A percentile compares a stretch with the other conserved stretches of the same genome.
Evolutionary conservation across 2,329 filamentous ascomycete species (phyloP).

Genomic region (Seiridium unicorne): DNA sequence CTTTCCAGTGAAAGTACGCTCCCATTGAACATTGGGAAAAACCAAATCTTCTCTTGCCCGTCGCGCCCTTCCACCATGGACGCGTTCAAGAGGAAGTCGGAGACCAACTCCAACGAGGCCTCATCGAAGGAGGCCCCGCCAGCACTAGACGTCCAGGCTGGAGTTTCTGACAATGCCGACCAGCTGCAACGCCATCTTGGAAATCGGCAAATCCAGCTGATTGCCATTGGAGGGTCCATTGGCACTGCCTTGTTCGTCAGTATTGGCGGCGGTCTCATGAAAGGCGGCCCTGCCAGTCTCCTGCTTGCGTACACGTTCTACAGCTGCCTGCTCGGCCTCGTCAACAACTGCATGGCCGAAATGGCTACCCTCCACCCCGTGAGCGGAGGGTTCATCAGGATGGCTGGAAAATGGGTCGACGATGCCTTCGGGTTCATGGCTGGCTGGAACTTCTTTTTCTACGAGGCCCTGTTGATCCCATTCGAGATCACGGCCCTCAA

Average conservation of each 20-base stretch:
- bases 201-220: constrained; percentile 54
- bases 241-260: constrained; percentile 60
- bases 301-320: constrained; percentile 60
- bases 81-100: background rate
- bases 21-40: too few species aligned
- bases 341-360: constrained; percentile 63
- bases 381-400: constrained; percentile 57
- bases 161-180: constrained; percentile 16
- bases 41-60: too few species aligned
- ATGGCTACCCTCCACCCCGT: constrained; percentile 61
- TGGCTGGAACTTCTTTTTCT: constrained; percentile 36
- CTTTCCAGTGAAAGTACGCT: background rate
- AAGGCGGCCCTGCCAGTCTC: constrained; percentile 49
- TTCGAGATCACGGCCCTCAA: constrained; percentile 33
- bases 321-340: constrained; percentile 50
- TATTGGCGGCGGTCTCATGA: constrained; percentile 55
- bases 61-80: background rate
- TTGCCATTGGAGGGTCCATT: constrained; percentile 58
- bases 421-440: constrained; percentile 57
- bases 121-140: background rate
- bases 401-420: constrained; percentile 62
- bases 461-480: constrained; percentile 31
- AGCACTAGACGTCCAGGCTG: background rate
- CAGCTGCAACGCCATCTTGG: constrained; percentile 39
- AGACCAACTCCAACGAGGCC: background rate